phyloP scores from a whole-genome alignment of 169 alveolate species.

The Neospora caninum region DNA sequence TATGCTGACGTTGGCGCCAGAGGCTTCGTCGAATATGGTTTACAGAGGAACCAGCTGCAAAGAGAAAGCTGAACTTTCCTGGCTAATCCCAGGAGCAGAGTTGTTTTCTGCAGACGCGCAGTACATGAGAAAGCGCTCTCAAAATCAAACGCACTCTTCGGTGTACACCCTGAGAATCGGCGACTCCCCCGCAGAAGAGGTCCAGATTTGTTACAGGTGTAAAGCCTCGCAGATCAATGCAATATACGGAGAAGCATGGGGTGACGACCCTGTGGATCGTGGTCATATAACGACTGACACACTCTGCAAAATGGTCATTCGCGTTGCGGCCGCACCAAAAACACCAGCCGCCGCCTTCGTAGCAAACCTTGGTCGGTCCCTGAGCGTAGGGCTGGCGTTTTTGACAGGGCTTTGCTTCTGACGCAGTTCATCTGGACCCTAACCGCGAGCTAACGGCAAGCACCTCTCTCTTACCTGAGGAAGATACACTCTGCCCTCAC shows the following conservation, averaged over 20 bases:
- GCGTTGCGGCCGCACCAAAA: not conserved
- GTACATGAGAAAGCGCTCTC: not conserved
- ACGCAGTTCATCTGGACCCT: not conserved
- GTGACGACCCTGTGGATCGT: not conserved
- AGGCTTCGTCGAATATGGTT: not conserved
- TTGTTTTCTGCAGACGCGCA: not conserved
- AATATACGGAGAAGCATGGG: not conserved
- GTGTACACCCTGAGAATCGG: not conserved
- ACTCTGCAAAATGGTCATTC: not conserved
- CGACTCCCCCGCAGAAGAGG: not conserved
- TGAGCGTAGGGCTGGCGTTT: not conserved
- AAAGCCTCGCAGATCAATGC: not conserved
- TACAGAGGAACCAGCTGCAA: not conserved
- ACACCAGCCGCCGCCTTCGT: not conserved
- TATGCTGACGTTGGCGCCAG: not conserved
- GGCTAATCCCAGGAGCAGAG: not conserved
- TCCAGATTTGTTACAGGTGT: not conserved
- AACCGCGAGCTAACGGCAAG: too few relatives aligned
- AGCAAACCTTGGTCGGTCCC: not conserved
- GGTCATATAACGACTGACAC: not conserved
- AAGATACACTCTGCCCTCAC: too few relatives aligned
- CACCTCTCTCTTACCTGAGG: too few relatives aligned
- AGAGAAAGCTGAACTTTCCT: not conserved
- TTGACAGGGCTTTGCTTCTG: not conserved
- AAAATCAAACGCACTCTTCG: not conserved